These are phyloP conservation scores for Wickerhamiella slavikovae DNA, from an alignment of 805 yeast species.

Conservation along the genomic window DNA sequence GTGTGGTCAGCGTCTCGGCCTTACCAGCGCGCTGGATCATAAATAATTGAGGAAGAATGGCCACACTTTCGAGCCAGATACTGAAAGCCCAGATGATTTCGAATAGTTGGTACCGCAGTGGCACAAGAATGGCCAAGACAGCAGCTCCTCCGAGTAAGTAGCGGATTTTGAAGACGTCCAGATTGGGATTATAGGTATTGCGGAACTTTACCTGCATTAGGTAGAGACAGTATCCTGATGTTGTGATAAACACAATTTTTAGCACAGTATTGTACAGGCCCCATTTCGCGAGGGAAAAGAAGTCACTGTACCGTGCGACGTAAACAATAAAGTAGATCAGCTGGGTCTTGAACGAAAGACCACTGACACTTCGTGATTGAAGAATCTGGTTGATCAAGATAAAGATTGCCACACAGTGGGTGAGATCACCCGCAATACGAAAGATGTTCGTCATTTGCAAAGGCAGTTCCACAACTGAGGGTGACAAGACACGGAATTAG, in stretches of 20 bases:
- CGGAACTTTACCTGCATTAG: conserved; percentile 45
- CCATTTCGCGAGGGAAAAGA: conserved; percentile 22
- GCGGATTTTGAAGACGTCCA: conserved; percentile 54
- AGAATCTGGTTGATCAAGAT: conserved; percentile 55
- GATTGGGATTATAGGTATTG: conserved; percentile 33
- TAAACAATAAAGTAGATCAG: conserved; percentile 54
- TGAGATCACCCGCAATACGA: conserved; percentile 41
- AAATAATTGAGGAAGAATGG: conserved; percentile 82
- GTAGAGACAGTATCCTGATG: conserved; percentile 56
- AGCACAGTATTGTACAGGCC: conserved; percentile 56
- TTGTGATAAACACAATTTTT: conserved; percentile 62
- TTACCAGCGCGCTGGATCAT: conserved; percentile 78
- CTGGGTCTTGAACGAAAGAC: conserved; percentile 82
- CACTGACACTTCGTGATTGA: conserved; percentile 44
- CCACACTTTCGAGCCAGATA: conserved; percentile 80
- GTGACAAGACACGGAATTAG: too few relatives aligned
- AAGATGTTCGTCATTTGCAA: conserved; percentile 13
- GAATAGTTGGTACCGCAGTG: conserved; percentile 35
- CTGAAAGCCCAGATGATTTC: conserved; percentile 69
- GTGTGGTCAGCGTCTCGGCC: conserved; percentile 71
- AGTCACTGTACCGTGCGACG: conserved; percentile 49
- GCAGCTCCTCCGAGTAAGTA: conserved; percentile 48
- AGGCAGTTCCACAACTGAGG: too few relatives aligned
- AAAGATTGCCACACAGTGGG: conserved; percentile 64
- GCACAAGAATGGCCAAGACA: conserved; percentile 38